Evolutionary conservation across 2,329 filamentous ascomycete genomes (phyloP).

Genomic region (Botryotinia convoluta): DNA sequence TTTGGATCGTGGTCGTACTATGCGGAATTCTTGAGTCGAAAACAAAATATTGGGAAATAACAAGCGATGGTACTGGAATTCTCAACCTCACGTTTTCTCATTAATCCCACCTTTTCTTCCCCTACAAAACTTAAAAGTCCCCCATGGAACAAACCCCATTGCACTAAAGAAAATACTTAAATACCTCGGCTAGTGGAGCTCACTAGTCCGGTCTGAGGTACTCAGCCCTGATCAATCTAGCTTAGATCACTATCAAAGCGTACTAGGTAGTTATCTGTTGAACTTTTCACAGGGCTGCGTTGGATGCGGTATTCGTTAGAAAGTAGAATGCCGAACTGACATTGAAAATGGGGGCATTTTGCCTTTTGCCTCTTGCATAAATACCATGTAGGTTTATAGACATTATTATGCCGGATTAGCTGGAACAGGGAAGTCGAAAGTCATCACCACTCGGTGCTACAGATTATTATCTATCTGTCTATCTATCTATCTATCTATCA

Average conservation of each 20-base stretch:
- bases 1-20: neutral
- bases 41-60: neutral
- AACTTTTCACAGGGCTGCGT: constrained; percentile 8
- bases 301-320: neutral
- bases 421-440: neutral
- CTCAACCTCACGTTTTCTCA: neutral
- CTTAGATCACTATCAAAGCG: neutral
- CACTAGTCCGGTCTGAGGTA: neutral
- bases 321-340: neutral
- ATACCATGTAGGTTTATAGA: neutral
- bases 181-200: neutral
- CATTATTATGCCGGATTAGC: neutral
- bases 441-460: neutral
- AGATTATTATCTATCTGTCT: neutral
- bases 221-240: constrained; percentile 14
- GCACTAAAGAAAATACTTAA: neutral
- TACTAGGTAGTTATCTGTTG: neutral
- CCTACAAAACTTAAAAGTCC: neutral
- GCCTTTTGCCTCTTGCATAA: neutral
- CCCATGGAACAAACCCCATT: neutral
- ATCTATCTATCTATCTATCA: neutral
- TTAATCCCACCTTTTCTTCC: neutral
- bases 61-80: neutral
- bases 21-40: neutral
- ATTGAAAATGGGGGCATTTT: neutral